A percentile compares a stretch with the other conserved stretches of the same genome.
Evolutionary conservation across 441 rosid genomes (phyloP).

Genomic region (Melastoma candidum): DNA sequence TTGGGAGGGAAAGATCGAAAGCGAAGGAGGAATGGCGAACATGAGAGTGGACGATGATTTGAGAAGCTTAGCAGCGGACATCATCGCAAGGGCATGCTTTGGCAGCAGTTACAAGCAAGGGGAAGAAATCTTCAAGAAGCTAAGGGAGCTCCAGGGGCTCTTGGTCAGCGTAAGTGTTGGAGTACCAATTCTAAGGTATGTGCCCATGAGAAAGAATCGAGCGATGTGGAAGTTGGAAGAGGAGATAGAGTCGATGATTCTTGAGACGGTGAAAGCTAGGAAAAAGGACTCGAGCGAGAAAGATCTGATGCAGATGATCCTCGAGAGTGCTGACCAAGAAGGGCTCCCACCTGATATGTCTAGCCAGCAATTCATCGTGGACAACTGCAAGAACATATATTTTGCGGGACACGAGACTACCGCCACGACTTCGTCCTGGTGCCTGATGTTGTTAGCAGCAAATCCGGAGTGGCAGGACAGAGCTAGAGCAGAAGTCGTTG

Average conservation of each 20-base stretch:
- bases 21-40: slow-evolving; percentile 16
- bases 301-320: slow-evolving; percentile 25
- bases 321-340: slow-evolving; percentile 14
- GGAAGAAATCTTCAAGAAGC: slow-evolving; percentile 20
- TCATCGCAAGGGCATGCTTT: slow-evolving; percentile 29
- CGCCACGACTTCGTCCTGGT: slow-evolving; percentile 22
- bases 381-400: slow-evolving; percentile 32
- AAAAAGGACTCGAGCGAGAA: slow-evolving; percentile 3
- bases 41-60: slow-evolving; percentile 18
- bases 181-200: slow-evolving; percentile 1
- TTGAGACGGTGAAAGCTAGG: slow-evolving; percentile 16
- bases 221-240: slow-evolving; percentile 18
- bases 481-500: slow-evolving; percentile 16
- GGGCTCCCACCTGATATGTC: not conserved
- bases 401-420: slow-evolving; percentile 29
- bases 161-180: slow-evolving; percentile 1
- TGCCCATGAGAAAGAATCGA: slow-evolving; percentile 20
- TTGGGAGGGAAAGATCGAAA: slow-evolving; percentile 17
- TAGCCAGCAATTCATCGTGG: slow-evolving; percentile 14
- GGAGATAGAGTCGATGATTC: slow-evolving; percentile 17
- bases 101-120: slow-evolving; percentile 26
- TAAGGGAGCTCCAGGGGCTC: slow-evolving; percentile 19
- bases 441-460: slow-evolving; percentile 24
- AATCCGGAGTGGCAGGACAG: slow-evolving; percentile 33
- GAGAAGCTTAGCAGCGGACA: slow-evolving; percentile 20